A percentile compares a stretch with the other conserved stretches of the same genome.
These are phyloP conservation scores for Mollisia scopiformis DNA, from an alignment of 2,329 filamentous ascomycete genomes.

Conservation along the genomic window DNA sequence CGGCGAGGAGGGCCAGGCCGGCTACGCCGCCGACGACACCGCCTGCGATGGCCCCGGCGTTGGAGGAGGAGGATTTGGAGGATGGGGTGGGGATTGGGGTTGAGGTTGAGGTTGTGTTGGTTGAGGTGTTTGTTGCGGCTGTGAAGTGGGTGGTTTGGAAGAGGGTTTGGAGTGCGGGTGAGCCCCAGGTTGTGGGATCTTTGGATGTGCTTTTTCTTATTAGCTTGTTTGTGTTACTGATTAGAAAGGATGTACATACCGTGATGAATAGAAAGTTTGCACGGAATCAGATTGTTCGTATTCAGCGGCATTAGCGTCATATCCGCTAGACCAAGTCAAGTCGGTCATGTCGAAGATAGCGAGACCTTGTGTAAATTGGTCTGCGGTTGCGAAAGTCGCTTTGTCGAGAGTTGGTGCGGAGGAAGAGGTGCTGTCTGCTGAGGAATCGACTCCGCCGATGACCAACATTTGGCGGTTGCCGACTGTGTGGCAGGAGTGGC, in stretches of 20 bases:
- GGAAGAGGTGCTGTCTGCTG: constrained; percentile 1
- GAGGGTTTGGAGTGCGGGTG: constrained; percentile 1
- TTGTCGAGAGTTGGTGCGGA: constrained; percentile 4
- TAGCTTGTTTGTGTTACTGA: not conserved
- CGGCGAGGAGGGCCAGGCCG: constrained; percentile 11
- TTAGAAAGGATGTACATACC: not conserved
- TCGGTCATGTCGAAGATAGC: constrained; percentile 23
- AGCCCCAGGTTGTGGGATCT: constrained; percentile 11
- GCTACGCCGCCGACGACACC: constrained; percentile 22
- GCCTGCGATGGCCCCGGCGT: constrained; percentile 19
- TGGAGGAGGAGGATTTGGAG: not conserved
- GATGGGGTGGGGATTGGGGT: not conserved
- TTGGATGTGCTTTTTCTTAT: not conserved
- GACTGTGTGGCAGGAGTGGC: constrained; percentile 17
- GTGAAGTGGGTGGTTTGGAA: constrained; percentile 13
- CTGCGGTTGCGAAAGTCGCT: constrained; percentile 13
- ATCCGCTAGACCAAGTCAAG: constrained; percentile 17
- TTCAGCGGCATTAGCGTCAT: constrained; percentile 12
- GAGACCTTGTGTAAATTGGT: constrained; percentile 19
- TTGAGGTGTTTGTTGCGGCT: not conserved
- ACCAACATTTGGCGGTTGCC: constrained; percentile 23
- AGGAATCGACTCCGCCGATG: constrained; percentile 20
- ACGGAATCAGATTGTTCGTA: constrained; percentile 20
- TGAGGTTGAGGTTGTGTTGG: not conserved
- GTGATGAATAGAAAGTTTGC: constrained; percentile 20